phyloP scores from a whole-genome alignment of 1,284 basidiomycete species.

The Tausonia pullulans region DNA sequence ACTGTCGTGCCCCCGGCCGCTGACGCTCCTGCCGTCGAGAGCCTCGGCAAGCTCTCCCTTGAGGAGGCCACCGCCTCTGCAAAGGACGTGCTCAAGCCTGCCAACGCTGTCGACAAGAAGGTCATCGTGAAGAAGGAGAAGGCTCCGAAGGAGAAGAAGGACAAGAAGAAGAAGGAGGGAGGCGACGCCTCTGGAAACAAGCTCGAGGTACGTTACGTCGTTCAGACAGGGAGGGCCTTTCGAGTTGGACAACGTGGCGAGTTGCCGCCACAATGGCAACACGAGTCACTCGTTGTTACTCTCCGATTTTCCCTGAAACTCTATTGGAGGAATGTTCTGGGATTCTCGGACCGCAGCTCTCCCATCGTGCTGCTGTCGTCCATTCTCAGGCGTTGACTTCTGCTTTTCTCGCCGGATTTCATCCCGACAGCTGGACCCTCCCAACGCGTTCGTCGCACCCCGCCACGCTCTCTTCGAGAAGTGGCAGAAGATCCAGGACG shows the following conservation, averaged over 20 bases:
- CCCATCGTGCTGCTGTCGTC: too few relatives aligned
- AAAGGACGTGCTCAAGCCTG: neutral
- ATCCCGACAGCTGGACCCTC: conserved; percentile 13
- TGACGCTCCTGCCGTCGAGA: conserved; percentile 8
- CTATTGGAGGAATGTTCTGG: too few relatives aligned
- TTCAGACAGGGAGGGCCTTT: neutral
- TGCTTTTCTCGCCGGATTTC: too few relatives aligned
- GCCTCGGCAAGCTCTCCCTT: neutral
- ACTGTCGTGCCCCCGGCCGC: conserved; percentile 12
- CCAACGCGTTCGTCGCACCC: conserved; percentile 14
- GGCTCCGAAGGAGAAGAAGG: conserved; percentile 31
- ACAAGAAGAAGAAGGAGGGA: conserved; percentile 27
- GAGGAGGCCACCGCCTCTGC: neutral
- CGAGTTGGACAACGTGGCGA: neutral
- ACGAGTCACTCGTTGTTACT: too few relatives aligned
- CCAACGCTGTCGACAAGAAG: conserved; percentile 13
- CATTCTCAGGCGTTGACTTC: too few relatives aligned
- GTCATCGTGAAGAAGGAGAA: conserved; percentile 12
- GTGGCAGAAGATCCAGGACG: conserved; percentile 14
- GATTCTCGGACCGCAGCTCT: too few relatives aligned
- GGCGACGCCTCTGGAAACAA: conserved; percentile 1
- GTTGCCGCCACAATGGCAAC: too few relatives aligned
- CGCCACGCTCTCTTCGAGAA: conserved; percentile 15
- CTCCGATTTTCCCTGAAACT: too few relatives aligned
- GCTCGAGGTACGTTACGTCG: conserved; percentile 20